A percentile compares a stretch with the other conserved stretches of the same genome.
phyloP scores from a whole-genome alignment of 2,329 filamentous ascomycete species.

The Xylariales sp. region DNA sequence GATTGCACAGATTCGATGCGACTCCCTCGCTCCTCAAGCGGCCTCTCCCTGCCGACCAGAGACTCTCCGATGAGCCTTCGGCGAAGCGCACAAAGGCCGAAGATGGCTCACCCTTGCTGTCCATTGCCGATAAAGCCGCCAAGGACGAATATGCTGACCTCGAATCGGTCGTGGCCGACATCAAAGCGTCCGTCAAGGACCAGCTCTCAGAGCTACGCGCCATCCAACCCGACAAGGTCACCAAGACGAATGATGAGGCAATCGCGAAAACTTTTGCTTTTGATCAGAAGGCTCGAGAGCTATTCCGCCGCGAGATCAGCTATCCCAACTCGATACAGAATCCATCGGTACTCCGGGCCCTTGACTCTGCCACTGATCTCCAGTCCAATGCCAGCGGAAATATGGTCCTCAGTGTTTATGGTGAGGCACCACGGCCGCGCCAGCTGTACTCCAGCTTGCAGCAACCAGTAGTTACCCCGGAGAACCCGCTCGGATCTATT shows the following conservation, averaged over 20 bases:
- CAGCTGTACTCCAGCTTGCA: constrained; percentile 86
- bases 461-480: constrained; percentile 32
- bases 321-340: constrained; percentile 36
- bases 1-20: constrained; percentile 54
- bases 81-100: constrained; percentile 58
- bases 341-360: constrained; percentile 29
- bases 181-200: constrained; percentile 43
- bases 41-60: constrained; percentile 39
- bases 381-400: constrained; percentile 37
- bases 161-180: constrained; percentile 60
- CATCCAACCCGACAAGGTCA: constrained; percentile 14
- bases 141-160: constrained; percentile 53
- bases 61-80: constrained; percentile 46
- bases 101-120: constrained; percentile 32
- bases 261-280: constrained; percentile 49
- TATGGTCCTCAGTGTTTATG: constrained; percentile 71
- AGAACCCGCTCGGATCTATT: constrained; percentile 18
- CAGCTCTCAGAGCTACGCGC: constrained; percentile 40
- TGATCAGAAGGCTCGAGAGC: constrained; percentile 56
- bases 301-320: constrained; percentile 58
- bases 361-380: constrained; percentile 33
- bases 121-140: constrained; percentile 51
- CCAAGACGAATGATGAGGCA: constrained; percentile 25
- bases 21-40: constrained; percentile 51
- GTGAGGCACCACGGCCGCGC: constrained; percentile 67